Conservation (phyloP, 345 rosid genomes). For the Xanthoceras sorbifolium region DNA sequence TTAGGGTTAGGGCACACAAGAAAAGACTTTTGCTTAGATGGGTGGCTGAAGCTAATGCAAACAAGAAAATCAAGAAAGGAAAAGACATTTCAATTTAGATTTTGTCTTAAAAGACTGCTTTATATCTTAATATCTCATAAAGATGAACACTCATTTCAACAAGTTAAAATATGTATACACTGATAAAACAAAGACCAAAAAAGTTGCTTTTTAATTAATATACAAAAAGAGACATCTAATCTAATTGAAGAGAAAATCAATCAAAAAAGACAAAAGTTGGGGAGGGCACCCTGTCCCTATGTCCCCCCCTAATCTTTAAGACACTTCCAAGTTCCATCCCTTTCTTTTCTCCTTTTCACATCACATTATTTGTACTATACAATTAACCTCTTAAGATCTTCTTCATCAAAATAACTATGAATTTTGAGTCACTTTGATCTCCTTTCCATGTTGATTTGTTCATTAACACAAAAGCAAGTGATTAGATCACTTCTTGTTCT, state of each 20-base stretch:
- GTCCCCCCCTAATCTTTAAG: conserved; percentile 24
- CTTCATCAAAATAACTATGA: background rate
- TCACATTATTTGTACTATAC: background rate
- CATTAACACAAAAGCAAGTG: background rate
- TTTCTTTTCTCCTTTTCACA: background rate
- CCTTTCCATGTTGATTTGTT: no score
- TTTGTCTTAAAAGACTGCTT: conserved; percentile 2
- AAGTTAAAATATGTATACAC: conserved; percentile 6
- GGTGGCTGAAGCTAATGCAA: conserved; percentile 12
- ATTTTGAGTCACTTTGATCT: no score
- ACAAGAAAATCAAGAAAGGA: conserved; percentile 13
- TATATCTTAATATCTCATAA: conserved; percentile 14
- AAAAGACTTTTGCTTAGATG: conserved; percentile 12
- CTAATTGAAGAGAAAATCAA: background rate
- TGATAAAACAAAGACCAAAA: conserved; percentile 8
- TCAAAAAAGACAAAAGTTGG: conserved; percentile 15
- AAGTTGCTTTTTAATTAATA: background rate
- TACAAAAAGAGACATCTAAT: background rate
- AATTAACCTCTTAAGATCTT: background rate
- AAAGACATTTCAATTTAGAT: background rate
- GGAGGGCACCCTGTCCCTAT: conserved; percentile 35
- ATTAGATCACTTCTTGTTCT: conserved; percentile 38
- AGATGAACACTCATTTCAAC: background rate
- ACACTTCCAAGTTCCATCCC: conserved; percentile 6
- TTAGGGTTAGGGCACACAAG: background rate